Evolutionary conservation across 371 early-diverging fungal genomes (phyloP).

Genomic region (Haplosporangium sp.): DNA sequence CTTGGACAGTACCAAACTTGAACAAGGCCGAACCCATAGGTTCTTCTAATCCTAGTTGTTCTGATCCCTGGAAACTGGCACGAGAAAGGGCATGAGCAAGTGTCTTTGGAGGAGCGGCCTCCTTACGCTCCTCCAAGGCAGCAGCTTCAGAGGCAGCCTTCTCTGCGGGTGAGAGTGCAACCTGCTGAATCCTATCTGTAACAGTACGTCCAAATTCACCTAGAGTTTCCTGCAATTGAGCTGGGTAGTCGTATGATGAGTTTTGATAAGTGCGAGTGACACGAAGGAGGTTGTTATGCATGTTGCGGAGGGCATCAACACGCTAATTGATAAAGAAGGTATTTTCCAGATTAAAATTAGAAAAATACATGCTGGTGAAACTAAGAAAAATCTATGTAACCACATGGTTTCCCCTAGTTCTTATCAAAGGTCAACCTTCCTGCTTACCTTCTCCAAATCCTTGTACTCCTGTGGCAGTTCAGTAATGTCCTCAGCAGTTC

Average conservation of each 20-base stretch:
- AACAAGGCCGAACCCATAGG: conserved; percentile 86
- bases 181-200: conserved; percentile 69
- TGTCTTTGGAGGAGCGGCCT: conserved; percentile 68
- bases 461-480: conserved; percentile 93
- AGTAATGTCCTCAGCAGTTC: conserved; percentile 85
- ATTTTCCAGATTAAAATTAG: not conserved
- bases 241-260: conserved; percentile 83
- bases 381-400: not conserved
- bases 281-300: conserved; percentile 77
- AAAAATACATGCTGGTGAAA: not conserved
- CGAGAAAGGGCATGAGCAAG: conserved; percentile 82
- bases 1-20: conserved; percentile 84
- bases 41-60: conserved; percentile 78
- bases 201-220: conserved; percentile 74
- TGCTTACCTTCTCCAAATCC: conserved; percentile 77
- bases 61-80: conserved; percentile 73
- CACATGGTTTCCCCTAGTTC: not conserved
- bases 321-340: conserved; percentile 56
- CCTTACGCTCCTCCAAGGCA: conserved; percentile 55
- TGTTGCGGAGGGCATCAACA: conserved; percentile 73
- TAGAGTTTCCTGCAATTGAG: conserved; percentile 79
- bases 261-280: conserved; percentile 81
- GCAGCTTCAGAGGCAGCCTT: conserved; percentile 58
- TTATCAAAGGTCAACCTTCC: not conserved
- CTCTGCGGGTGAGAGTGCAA: conserved; percentile 68